Conservation (phyloP, 306 rosid genomes). For the Vigna angularis region DNA sequence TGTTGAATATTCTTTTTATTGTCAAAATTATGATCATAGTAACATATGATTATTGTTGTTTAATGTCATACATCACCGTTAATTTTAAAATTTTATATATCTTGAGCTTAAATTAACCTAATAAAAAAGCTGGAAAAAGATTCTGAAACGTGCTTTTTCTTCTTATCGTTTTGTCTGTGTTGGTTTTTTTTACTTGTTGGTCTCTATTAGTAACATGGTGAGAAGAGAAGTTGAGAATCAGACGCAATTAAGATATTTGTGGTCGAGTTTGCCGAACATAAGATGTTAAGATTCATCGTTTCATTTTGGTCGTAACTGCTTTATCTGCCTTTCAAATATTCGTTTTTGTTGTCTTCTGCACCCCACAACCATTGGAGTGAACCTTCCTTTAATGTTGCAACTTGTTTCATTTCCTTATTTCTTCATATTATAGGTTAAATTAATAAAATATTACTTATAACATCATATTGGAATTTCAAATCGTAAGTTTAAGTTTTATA, state of each 20-base stretch:
- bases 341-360: conserved; percentile 22
- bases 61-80: no score
- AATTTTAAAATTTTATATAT: no score
- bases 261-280: not conserved
- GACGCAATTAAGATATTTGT: not conserved
- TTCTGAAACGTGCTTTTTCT: not conserved
- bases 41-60: no score
- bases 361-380: conserved; percentile 33
- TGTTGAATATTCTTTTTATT: no score
- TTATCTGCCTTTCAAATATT: conserved; percentile 32
- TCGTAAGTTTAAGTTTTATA: no score
- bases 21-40: no score
- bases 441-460: no score
- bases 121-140: no score
- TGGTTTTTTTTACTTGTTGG: not conserved
- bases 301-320: not conserved
- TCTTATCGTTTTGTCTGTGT: not conserved
- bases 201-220: not conserved
- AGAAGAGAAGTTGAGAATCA: not conserved
- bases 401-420: not conserved
- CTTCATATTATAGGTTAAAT: no score
- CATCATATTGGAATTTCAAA: no score
- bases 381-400: conserved; percentile 37
- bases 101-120: no score
- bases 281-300: conserved; percentile 1